Evolutionary conservation across 176 grass and related monocot genomes (phyloP).

Genomic region (Bonia amplexicaulis): DNA sequence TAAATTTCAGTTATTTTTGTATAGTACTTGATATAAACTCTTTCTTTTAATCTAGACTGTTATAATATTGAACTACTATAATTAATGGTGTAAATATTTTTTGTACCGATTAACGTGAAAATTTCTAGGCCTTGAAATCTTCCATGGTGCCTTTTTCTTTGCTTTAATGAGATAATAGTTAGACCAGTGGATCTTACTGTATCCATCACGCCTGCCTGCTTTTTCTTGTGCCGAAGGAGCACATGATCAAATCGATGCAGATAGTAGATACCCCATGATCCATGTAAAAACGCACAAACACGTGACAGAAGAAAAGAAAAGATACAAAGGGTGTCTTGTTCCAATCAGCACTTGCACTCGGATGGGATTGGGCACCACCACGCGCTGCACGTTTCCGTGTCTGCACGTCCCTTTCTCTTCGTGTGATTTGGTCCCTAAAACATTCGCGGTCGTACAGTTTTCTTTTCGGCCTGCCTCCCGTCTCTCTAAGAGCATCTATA

Average conservation of each 20-base stretch:
- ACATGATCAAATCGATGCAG: neutral
- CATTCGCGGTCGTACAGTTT: constrained; percentile 3
- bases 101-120: too few relatives aligned
- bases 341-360: neutral
- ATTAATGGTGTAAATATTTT: too few relatives aligned
- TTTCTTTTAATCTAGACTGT: too few relatives aligned
- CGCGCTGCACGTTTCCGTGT: constrained; percentile 21
- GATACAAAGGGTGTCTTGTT: neutral
- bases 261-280: neutral
- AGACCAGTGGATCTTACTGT: neutral
- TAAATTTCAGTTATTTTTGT: too few relatives aligned
- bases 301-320: neutral
- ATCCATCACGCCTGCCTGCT: neutral
- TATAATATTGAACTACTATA: too few relatives aligned
- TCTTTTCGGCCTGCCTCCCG: neutral
- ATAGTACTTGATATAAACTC: too few relatives aligned
- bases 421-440: constrained; percentile 12
- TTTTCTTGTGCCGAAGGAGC: neutral
- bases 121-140: too few relatives aligned
- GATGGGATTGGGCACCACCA: neutral
- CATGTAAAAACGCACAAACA: neutral
- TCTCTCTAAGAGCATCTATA: too few relatives aligned
- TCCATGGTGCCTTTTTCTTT: too few relatives aligned
- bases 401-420: neutral
- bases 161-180: too few relatives aligned